Evolutionary conservation across 805 yeast species (phyloP), one percentile per base, ranked within the genome.

Genomic region (Ogataea corticis): DNA sequence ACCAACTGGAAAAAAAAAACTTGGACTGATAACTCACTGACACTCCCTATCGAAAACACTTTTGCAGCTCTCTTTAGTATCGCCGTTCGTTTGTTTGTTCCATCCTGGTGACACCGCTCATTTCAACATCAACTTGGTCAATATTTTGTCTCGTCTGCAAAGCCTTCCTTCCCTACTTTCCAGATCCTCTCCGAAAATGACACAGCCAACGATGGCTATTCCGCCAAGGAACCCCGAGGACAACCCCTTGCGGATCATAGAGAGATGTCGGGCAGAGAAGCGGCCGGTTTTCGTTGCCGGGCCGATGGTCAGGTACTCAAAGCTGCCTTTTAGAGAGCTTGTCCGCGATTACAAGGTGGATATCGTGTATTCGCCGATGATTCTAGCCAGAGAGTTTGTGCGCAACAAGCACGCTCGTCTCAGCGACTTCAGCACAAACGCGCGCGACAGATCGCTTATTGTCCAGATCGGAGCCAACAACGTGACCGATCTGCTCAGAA

Each of bases 231-330:
- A 69, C 37, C 70, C 75, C 14, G 60, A 68, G 27, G 74, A 78
- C 62, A 77, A 77, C 53, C 86, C 87, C 12, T 55, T 81, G 15
- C 62, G 69, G 33, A 76, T 82, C 13, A 70, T 82, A 10, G 66
- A 70, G 42, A 65, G 73, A 46, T 69, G 84, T 59, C 62, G 66
- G 51, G 42, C 55, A 2, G 77, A 75, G 48, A 70, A 71, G 3
- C 65, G 84, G 48, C 83, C 85, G 0, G 88, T 78, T 1, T 76
- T 74, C 34, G 74, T 86, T 10, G 83, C 87, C 1, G 99, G 98
- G 0, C 99, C 99, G 4, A 94, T 94, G 99, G 99, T 94, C 1
- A 72, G 99, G 41, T 94, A 94, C 70, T 88, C 96, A 1, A 92
- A 94, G 64, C 75, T 94, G 34, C 97, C 98, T 2, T 92, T 94